These are phyloP conservation scores for Pythium chondricola DNA, from an alignment of 352 stramenopile genomes.

Conservation along the genomic window DNA sequence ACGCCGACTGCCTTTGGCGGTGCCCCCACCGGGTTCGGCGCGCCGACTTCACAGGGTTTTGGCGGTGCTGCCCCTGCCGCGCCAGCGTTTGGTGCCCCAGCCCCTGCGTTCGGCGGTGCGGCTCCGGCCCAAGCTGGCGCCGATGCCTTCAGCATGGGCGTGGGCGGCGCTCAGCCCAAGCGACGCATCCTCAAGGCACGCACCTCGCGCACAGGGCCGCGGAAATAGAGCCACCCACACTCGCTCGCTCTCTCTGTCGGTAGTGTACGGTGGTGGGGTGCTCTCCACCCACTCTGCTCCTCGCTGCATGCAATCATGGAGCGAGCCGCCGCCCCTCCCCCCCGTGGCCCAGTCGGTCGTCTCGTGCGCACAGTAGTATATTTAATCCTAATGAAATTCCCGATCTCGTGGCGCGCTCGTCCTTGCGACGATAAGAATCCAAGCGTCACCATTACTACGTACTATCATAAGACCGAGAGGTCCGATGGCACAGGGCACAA, in stretches of 20 bases:
- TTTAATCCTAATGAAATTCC: constrained; percentile 27
- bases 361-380: constrained; percentile 19
- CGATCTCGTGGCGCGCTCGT: too few species aligned
- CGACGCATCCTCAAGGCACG: constrained; percentile 63
- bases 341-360: too few species aligned
- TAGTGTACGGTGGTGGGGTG: too few species aligned
- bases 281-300: too few species aligned
- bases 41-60: constrained; percentile 8
- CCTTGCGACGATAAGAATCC: too few species aligned
- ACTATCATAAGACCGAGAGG: too few species aligned
- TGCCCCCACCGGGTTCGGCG: constrained; percentile 10
- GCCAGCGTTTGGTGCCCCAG: constrained; percentile 8
- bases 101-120: constrained; percentile 18
- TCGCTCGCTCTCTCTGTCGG: too few species aligned
- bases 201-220: too few species aligned
- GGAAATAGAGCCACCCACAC: too few species aligned
- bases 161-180: constrained; percentile 38
- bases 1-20: constrained; percentile 5
- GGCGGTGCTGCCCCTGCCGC: constrained; percentile 12
- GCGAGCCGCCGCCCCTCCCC: too few species aligned
- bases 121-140: constrained; percentile 15
- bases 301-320: not conserved
- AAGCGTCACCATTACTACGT: too few species aligned
- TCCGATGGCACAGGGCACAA: too few species aligned
- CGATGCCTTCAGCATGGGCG: constrained; percentile 67